Conservation (phyloP, 2,329 filamentous ascomycete species). For the Fusarium tricinctum region DNA sequence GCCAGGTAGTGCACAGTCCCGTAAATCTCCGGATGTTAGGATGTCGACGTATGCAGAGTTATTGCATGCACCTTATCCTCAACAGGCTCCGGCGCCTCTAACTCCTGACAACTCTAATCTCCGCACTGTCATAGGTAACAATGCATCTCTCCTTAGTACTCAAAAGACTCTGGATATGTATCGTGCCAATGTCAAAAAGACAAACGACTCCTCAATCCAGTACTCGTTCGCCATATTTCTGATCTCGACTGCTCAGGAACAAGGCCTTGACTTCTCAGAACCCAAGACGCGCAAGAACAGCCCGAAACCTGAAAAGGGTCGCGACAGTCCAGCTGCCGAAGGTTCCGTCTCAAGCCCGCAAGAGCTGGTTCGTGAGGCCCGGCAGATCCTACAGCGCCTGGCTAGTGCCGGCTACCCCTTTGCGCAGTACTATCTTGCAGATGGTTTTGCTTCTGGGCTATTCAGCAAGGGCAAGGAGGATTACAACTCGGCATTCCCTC, state of each 20-base stretch:
- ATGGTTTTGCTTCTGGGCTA: conserved; percentile 92
- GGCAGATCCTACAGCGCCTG: conserved; percentile 87
- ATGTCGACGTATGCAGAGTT: conserved; percentile 70
- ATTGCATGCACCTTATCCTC: conserved; percentile 80
- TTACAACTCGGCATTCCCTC: conserved; percentile 89
- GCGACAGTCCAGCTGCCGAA: conserved; percentile 63
- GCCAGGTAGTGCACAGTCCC: conserved; percentile 63
- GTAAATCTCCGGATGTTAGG: conserved; percentile 69
- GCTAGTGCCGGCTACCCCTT: conserved; percentile 93
- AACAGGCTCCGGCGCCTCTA: conserved; percentile 77
- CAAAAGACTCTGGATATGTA: conserved; percentile 99
- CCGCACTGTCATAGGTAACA: conserved; percentile 83
- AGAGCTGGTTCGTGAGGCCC: conserved; percentile 86
- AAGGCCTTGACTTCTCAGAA: conserved; percentile 69
- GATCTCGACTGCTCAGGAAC: conserved; percentile 88
- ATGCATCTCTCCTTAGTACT: conserved; percentile 90
- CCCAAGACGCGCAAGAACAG: conserved; percentile 61
- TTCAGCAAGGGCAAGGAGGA: conserved; percentile 97
- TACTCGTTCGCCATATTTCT: conserved; percentile 98
- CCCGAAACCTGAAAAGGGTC: conserved; percentile 62
- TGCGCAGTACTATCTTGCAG: conserved; percentile 96
- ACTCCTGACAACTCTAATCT: conserved; percentile 85
- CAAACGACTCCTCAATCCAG: conserved; percentile 88
- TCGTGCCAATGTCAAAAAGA: conserved; percentile 96
- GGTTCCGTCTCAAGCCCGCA: conserved; percentile 67